Evolutionary conservation across 2,329 filamentous ascomycete species (phyloP), one percentile per base, ranked within the genome.

Genomic region (Botrytis sinoallii): DNA sequence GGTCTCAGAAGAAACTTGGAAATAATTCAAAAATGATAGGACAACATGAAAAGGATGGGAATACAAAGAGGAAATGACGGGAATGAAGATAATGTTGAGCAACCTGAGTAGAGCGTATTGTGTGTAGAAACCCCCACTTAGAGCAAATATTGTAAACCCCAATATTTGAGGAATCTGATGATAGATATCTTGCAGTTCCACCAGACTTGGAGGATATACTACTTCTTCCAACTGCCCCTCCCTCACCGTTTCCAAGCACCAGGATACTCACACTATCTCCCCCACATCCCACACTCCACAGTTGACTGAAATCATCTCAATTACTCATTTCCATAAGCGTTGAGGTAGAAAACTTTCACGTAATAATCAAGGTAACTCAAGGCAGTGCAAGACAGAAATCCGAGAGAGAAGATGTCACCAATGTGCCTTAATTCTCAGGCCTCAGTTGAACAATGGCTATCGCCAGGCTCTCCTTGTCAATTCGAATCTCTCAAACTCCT

Each of bases 31-130:
- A 20, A 60, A 38, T 64, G 22, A 61, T 52, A 29, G 32, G 32
- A 22, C 22, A 65, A 40, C 32, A 65, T 71, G 59, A 25, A 71
- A 35, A 48, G 29, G 32, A 35, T 44, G 64, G 64, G 57, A 69
- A 68, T 29, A 72, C 70, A 29, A 42, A 42, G 32, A 55, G 66
- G 32, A 29, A 55, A 42, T 25, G 48, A 72, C 64, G 71, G 69
- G 46, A 69, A 72, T 72, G 35, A 59, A 72, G 67, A 70, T 72
- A 52, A 72, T 52, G 71, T 44, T 52, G 64, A 72, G 71, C 64
- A 38, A 72, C 64, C 29, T 52, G 32, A 59, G 29, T 16, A 48
- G n/a, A 38, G 61, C 25, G 22, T 25, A 48, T 44, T 10, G 32
- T 68, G 22, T 32, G 14, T 7, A 9, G 18, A 61, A 48, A 60